Conservation (phyloP, 331 rosid species). For the Malus hybrid region DNA sequence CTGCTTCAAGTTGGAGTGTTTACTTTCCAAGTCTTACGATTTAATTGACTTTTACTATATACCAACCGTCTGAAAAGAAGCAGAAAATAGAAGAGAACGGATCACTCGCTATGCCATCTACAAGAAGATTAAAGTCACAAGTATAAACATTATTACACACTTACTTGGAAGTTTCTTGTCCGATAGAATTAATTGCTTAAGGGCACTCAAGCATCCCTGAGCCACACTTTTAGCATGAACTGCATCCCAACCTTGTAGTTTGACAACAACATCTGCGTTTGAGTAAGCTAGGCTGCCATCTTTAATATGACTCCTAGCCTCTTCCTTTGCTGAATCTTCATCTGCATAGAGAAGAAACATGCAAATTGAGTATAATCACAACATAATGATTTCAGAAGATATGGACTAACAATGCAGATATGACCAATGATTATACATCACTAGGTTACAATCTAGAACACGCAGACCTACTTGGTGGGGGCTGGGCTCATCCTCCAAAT, state of each 20-base stretch:
- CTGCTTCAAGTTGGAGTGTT: background rate
- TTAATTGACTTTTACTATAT: too few relatives aligned
- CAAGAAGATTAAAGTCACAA: background rate
- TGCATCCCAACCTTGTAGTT: slow-evolving; percentile 83
- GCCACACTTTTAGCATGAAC: slow-evolving; percentile 67
- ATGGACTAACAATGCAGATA: background rate
- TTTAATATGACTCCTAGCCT: slow-evolving; percentile 50
- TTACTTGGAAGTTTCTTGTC: slow-evolving; percentile 90
- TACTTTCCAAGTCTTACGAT: background rate
- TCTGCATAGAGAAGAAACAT: slow-evolving; percentile 34
- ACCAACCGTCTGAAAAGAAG: too few relatives aligned
- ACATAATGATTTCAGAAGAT: background rate
- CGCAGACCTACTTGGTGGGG: background rate
- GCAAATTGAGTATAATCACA: background rate
- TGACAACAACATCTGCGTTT: slow-evolving; percentile 77
- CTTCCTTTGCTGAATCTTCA: slow-evolving; percentile 82
- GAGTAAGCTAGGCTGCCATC: slow-evolving; percentile 56
- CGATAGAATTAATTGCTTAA: slow-evolving; percentile 66
- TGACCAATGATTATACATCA: background rate
- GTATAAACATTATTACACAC: background rate
- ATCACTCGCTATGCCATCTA: background rate
- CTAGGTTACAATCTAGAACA: background rate
- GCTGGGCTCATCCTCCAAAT: background rate
- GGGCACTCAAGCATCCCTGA: slow-evolving; percentile 79
- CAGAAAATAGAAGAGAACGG: too few relatives aligned